Percentiles rank a stretch among this genome's conserved stretches.
These are phyloP conservation scores for Saccharomyces hybrid DNA, from an alignment of 1,139 yeast species.

Conservation along the genomic window DNA sequence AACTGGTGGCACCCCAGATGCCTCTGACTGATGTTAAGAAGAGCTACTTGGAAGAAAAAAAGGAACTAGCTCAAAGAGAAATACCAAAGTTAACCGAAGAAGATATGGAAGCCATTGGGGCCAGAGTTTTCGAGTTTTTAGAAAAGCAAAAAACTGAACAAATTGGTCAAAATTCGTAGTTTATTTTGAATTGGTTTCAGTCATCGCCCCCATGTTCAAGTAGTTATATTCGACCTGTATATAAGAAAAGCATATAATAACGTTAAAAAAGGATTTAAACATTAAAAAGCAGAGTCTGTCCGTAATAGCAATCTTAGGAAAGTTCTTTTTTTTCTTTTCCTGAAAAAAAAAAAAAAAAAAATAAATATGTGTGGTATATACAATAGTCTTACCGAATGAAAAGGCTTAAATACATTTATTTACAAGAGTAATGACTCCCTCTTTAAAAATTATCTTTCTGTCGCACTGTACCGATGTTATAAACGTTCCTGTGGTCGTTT, in stretches of 20 bases:
- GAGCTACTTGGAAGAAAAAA: constrained; percentile 44
- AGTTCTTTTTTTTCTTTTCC: background rate
- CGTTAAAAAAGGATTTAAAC: background rate
- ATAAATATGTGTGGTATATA: background rate
- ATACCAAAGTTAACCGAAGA: constrained; percentile 54
- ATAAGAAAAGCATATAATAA: background rate
- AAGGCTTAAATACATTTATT: background rate
- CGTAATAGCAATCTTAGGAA: background rate
- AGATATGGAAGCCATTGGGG: constrained; percentile 62
- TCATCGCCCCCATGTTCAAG: constrained; percentile 18
- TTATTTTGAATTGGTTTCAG: too few relatives aligned
- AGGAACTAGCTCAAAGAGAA: constrained; percentile 40
- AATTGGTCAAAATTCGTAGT: too few relatives aligned
- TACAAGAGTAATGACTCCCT: background rate
- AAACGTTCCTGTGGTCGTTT: background rate
- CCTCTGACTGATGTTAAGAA: constrained; percentile 61
- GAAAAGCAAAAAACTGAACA: constrained; percentile 4
- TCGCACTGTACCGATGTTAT: background rate
- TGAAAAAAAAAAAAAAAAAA: background rate
- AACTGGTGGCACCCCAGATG: constrained; percentile 65
- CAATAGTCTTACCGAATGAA: background rate
- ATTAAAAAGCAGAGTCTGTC: too few relatives aligned
- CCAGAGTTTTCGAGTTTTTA: constrained; percentile 37
- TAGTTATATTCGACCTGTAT: background rate
- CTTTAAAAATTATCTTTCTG: background rate